Percentiles rank a stretch among this genome's conserved stretches.
These are phyloP conservation scores for Nitzschia sp. DNA, from an alignment of 108 stramenopile species.

Conservation along the genomic window DNA sequence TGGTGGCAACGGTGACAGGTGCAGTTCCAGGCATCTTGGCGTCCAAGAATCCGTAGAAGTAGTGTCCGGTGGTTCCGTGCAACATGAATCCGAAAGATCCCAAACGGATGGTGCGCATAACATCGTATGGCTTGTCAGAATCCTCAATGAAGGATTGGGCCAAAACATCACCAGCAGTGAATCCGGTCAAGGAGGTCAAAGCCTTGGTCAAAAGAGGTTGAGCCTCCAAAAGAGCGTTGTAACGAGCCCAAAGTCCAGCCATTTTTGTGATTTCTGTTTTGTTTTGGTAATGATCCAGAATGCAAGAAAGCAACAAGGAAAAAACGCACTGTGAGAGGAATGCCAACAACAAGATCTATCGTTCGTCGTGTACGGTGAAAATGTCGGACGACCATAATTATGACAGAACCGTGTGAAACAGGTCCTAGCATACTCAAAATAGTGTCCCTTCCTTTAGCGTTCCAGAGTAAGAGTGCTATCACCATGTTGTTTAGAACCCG, in stretches of 20 bases:
- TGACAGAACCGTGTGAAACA: slow-evolving; percentile 30
- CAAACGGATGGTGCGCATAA: slow-evolving; percentile 83
- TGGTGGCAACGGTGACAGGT: slow-evolving; percentile 87
- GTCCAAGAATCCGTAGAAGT: slow-evolving; percentile 93
- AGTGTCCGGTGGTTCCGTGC: slow-evolving; percentile 95
- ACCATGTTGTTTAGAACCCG: slow-evolving; percentile 24
- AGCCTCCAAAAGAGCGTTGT: slow-evolving; percentile 84
- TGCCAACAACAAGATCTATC: not conserved
- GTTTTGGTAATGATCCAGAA: not conserved
- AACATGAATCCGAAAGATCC: slow-evolving; percentile 93
- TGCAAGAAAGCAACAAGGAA: not conserved
- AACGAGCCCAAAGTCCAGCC: slow-evolving; percentile 81
- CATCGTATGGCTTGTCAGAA: slow-evolving; percentile 83
- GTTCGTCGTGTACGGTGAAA: not conserved
- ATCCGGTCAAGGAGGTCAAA: slow-evolving; percentile 83
- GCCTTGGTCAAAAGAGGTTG: slow-evolving; percentile 85
- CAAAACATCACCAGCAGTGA: slow-evolving; percentile 88
- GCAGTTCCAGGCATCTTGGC: slow-evolving; percentile 89
- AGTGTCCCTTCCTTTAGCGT: slow-evolving; percentile 44
- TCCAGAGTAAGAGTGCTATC: slow-evolving; percentile 50
- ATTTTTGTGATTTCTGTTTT: slow-evolving; percentile 17
- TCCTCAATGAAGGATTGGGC: slow-evolving; percentile 90
- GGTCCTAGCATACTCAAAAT: slow-evolving; percentile 51
- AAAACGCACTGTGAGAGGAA: not conserved
- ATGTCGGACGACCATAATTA: slow-evolving; percentile 43